Base-by-base conservation (phyloP, 805 yeast species). In the Candida khao-thaluensis region DNA sequence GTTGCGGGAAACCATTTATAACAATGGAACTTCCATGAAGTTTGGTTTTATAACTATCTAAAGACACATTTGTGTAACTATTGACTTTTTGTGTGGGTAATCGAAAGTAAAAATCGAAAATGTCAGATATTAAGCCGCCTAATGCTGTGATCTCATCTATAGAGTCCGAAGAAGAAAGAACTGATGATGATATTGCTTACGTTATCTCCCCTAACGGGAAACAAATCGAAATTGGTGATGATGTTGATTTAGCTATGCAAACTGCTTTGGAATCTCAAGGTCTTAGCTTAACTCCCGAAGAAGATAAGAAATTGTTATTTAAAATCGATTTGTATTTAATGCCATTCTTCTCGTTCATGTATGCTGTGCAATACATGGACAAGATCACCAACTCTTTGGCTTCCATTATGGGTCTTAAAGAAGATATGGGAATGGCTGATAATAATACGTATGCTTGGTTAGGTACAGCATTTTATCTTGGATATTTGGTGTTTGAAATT, bases 391-490 rank as follows among this genome's bases (percentile, higher is more conserved):
- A 55, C 35, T 53, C 67, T 5, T 66, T 64, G 38, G 69, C 69
- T 15, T 47, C 69, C 0, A 44, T 66, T 17, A 53, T 66, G 49
- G 72, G 72, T 8, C 46, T 69, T 21, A 18, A 29, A 12, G n/a
- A 29, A 29, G 71, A 64, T 40, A 53, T 66, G 45, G 36, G 61
- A 14, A 59, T 64, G 60, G 49, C 37, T 2, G 62, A n/a, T 29
- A 29, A 17, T 29, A 18, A 29, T 17, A 26, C 17, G 4, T 58
- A 54, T 45, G 52, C 54, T 3, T 52, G 53, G 53, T 41, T 48
- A 11, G 77, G 81, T 12, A 69, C 82, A 1, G 70, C 77, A 5
- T 81, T 80, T 47, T 80, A 79, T 51, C 52, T 59, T 41, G 69
- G 68, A 8, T 62, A 60, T 42, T 44, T 60, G 37, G 40, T 54